A percentile compares a stretch with the other conserved stretches of the same genome.
phyloP scores from a whole-genome alignment of 2,329 filamentous ascomycete species.

The Arthrobotrys pseudoclavata region DNA sequence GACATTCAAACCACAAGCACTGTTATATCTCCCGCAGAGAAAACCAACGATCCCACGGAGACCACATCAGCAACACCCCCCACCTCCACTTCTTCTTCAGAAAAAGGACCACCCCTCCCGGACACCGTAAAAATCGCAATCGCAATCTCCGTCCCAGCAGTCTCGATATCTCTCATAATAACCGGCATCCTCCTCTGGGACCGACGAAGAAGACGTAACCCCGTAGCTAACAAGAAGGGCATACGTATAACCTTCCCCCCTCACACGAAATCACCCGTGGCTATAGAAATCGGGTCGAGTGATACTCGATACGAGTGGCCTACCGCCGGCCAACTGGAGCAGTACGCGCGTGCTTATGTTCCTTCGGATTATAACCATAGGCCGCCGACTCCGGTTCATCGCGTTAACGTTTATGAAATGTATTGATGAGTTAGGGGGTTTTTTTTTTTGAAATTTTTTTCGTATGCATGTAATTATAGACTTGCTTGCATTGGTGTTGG shows the following conservation, averaged over 20 bases:
- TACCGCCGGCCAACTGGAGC: background rate
- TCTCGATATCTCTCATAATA: background rate
- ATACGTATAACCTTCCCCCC: background rate
- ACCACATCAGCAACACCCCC: background rate
- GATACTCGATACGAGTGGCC: background rate
- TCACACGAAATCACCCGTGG: background rate
- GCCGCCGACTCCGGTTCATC: background rate
- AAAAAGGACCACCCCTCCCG: background rate
- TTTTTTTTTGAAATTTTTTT: background rate
- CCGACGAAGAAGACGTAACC: background rate
- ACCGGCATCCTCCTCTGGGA: background rate
- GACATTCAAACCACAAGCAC: background rate
- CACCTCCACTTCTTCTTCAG: background rate
- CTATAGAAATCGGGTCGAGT: background rate
- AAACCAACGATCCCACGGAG: background rate
- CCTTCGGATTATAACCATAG: background rate
- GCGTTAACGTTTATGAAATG: background rate
- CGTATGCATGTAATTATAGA: background rate
- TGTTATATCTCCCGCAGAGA: background rate
- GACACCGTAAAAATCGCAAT: background rate
- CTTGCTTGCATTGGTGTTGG: background rate
- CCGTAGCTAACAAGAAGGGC: background rate
- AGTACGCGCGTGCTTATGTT: background rate
- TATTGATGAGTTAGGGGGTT: background rate
- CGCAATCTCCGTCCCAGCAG: background rate